Evolutionary conservation across 2,329 filamentous ascomycete species (phyloP).

Genomic region (Penicillium sp.): DNA sequence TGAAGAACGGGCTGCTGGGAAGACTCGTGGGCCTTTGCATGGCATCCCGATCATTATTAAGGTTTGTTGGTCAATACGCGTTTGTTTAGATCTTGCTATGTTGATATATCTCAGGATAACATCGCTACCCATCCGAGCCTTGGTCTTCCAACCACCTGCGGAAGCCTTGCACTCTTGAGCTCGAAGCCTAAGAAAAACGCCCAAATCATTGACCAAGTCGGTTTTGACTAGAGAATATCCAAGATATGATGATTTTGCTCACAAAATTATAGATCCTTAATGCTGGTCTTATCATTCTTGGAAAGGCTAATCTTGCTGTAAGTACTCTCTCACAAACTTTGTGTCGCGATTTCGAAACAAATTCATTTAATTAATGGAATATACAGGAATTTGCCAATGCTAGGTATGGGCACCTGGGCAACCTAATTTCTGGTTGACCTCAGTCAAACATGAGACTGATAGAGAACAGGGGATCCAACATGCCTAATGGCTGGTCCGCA

Average conservation of each 20-base stretch:
- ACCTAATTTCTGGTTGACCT: background rate
- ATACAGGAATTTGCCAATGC: slow-evolving; percentile 10
- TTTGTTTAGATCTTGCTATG: background rate
- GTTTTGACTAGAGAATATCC: background rate
- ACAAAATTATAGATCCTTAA: slow-evolving; percentile 19
- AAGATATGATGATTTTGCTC: background rate
- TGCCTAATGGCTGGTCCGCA: slow-evolving; percentile 26
- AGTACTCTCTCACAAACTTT: background rate
- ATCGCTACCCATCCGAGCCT: slow-evolving; percentile 28
- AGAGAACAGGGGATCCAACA: slow-evolving; percentile 6
- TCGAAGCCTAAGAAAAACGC: slow-evolving; percentile 14
- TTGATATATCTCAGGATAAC: slow-evolving; percentile 23
- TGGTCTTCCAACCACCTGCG: slow-evolving; percentile 12
- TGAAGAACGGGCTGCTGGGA: slow-evolving; percentile 25
- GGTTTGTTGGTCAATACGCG: slow-evolving; percentile 8
- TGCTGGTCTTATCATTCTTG: slow-evolving; percentile 33
- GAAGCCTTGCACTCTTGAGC: slow-evolving; percentile 11
- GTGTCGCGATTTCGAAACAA: background rate
- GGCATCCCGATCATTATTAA: slow-evolving; percentile 39
- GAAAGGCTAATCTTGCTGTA: slow-evolving; percentile 34
- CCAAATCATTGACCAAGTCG: slow-evolving; percentile 11
- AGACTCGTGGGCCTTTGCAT: slow-evolving; percentile 30
- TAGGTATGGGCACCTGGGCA: background rate
- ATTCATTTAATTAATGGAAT: background rate
- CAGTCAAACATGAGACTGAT: background rate